phyloP scores from a whole-genome alignment of 2,329 filamentous ascomycete species.

The Ascochyta clinopodiicola region DNA sequence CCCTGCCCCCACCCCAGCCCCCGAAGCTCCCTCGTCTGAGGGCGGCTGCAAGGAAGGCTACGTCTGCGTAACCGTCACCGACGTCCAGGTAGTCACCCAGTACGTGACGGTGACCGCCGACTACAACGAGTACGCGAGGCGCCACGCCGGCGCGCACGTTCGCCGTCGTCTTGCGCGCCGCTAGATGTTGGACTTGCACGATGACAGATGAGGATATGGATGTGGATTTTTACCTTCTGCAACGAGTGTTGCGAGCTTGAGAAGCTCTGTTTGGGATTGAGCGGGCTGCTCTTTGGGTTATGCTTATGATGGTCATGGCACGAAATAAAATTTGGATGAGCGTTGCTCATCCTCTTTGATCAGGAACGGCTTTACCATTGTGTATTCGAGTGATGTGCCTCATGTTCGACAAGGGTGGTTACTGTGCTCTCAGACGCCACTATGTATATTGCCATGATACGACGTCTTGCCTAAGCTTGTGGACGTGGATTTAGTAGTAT shows the following conservation, averaged over 20 bases:
- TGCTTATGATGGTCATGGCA: conserved; percentile 8
- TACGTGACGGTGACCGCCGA: conserved; percentile 36
- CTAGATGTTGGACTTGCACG: not conserved
- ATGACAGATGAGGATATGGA: not conserved
- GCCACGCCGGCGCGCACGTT: conserved; percentile 10
- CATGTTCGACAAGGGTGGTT: no score
- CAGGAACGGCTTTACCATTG: no score
- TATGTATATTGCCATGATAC: no score
- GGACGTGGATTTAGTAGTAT: no score
- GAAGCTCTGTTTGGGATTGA: conserved; percentile 16
- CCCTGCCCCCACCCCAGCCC: conserved; percentile 28
- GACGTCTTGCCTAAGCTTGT: no score
- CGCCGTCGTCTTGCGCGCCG: conserved; percentile 13
- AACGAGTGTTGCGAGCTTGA: conserved; percentile 5
- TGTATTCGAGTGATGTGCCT: no score
- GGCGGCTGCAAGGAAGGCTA: conserved; percentile 28
- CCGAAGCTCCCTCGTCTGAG: conserved; percentile 1
- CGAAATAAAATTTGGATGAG: conserved; percentile 2
- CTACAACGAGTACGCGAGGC: conserved; percentile 22
- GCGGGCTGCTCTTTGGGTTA: conserved; percentile 6
- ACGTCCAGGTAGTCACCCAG: conserved; percentile 34
- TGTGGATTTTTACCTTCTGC: conserved; percentile 7
- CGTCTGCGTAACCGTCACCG: conserved; percentile 33
- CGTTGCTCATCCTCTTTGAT: no score
- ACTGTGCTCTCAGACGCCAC: no score